A percentile compares a stretch with the other conserved stretches of the same genome.
phyloP scores from a whole-genome alignment of 768 basidiomycete species.

The Termitomyces titanicus region DNA sequence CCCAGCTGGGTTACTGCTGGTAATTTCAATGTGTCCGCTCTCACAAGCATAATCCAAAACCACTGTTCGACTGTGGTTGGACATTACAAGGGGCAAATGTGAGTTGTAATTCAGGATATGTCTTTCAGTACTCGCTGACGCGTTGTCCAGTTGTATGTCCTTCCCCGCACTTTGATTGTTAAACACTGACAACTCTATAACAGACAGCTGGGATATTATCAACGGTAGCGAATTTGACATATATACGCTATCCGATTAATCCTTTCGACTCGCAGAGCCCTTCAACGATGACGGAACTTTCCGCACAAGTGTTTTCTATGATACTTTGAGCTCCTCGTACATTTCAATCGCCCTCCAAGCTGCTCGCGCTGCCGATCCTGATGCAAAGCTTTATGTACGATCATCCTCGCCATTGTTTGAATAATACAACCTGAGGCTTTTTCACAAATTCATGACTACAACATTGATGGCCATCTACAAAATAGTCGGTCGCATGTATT shows the following conservation, averaged over 20 bases:
- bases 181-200: slow-evolving; percentile 21
- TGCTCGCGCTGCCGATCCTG: slow-evolving; percentile 46
- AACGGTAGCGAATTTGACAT: slow-evolving; percentile 23
- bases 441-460: slow-evolving; percentile 34
- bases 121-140: neutral
- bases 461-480: slow-evolving; percentile 37
- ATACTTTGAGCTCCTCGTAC: slow-evolving; percentile 32
- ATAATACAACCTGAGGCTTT: neutral
- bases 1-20: slow-evolving; percentile 44
- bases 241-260: slow-evolving; percentile 6
- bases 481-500: no score
- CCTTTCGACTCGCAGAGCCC: slow-evolving; percentile 23
- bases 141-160: neutral
- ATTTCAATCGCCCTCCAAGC: slow-evolving; percentile 39
- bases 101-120: slow-evolving; percentile 3
- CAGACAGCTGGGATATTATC: slow-evolving; percentile 39
- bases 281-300: slow-evolving; percentile 46
- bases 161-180: neutral
- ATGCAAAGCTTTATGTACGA: slow-evolving; percentile 51
- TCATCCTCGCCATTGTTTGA: neutral
- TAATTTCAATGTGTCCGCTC: slow-evolving; percentile 35
- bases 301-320: slow-evolving; percentile 38
- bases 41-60: slow-evolving; percentile 40
- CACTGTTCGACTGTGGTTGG: slow-evolving; percentile 49
- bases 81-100: slow-evolving; percentile 54